Percentiles rank a stretch among this genome's conserved stretches.
Conservation (phyloP, 768 basidiomycete genomes). For the Hericium coralloides region DNA sequence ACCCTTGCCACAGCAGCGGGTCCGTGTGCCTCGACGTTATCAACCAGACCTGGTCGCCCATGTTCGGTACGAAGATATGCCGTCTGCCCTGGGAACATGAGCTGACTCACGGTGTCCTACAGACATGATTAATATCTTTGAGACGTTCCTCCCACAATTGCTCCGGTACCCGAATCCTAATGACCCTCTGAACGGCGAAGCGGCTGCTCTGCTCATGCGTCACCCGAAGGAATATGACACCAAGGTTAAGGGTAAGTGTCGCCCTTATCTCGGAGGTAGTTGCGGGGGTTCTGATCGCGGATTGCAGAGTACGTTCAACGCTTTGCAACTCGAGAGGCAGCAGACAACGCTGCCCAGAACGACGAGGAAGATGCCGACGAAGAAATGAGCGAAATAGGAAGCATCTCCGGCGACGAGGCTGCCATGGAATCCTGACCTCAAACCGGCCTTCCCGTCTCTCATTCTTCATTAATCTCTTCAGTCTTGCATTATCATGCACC, state of each 20-base stretch:
- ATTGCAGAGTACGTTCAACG: constrained; percentile 87
- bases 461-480: background rate
- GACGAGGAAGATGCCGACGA: constrained; percentile 67
- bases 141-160: constrained; percentile 94
- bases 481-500: background rate
- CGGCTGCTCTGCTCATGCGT: constrained; percentile 93
- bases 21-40: constrained; percentile 98
- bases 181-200: constrained; percentile 96
- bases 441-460: background rate
- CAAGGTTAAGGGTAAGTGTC: constrained; percentile 75
- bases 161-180: constrained; percentile 97
- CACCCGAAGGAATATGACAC: constrained; percentile 94
- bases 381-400: constrained; percentile 83
- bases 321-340: constrained; percentile 86
- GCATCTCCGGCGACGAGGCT: constrained; percentile 61
- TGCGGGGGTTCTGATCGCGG: too few relatives aligned
- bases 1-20: constrained; percentile 58
- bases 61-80: constrained; percentile 72
- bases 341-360: constrained; percentile 62
- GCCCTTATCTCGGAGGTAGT: background rate
- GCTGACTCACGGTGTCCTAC: background rate
- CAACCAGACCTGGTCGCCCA: constrained; percentile 99
- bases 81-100: background rate
- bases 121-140: constrained; percentile 99
- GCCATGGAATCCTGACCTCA: background rate